Evolutionary conservation across 768 basidiomycete species (phyloP), one percentile per base, ranked within the genome.

Genomic region (Lepiota venenata): DNA sequence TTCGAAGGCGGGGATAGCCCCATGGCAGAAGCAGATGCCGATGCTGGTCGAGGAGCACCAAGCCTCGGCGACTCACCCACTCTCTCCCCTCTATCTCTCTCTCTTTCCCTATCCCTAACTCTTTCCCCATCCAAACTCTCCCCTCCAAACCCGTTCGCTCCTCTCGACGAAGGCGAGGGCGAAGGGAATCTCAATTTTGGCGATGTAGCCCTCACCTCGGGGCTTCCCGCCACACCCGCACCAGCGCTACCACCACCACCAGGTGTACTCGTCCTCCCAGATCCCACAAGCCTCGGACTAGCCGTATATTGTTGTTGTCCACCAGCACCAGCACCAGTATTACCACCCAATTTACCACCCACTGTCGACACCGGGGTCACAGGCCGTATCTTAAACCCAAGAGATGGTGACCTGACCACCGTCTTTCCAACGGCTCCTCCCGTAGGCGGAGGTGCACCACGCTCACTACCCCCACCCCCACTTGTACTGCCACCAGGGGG

Each of bases 1-100:
- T 77, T 79, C 14, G 75, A 68, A 22, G 70, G 62, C 29, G 70
- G 65, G 18, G 67, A 66, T 40, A 70, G 63, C 27, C 61, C 29
- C 37, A 47, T 46, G 27, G 44, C 36, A 14, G 52, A 53, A 36
- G 59, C 27, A 57, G 59, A 27, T 61, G 42, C 22, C 2, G 42
- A 14, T 5, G 44, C 21, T 25, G 44, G 8, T 27, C 25, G 25
- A 3, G 25, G 25, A 36, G 41, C 40, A 32, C 50, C 18, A 15
- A 32, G 10, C n/a, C 36, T 51, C 40, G 41, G n/a, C 10, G 42
- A 40, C n/a, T 51, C 41, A 8, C 11, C 8, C 20, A 42, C 35
- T 38, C 46, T 29, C 18, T 48, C 46, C 27, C 43, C 41, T 29
- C 8, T 41, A 22, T 39, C 27, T 47, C 36, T 39, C 38, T 22